A percentile compares a stretch with the other conserved stretches of the same genome.
Evolutionary conservation across 805 yeast genomes (phyloP).

Genomic region (Candida khao-thaluensis): DNA sequence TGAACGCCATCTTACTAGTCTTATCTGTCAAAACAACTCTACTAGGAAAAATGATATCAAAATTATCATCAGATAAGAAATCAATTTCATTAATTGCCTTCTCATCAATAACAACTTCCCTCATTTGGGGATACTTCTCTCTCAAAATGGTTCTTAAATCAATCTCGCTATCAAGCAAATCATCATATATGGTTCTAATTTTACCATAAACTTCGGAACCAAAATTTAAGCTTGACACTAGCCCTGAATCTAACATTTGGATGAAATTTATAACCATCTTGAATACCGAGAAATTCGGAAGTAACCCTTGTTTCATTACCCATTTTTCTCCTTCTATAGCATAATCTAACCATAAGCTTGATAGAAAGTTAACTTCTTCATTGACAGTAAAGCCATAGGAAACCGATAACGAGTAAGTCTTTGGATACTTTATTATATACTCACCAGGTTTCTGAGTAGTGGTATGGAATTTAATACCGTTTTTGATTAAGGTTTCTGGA

Average conservation of each 20-base stretch:
- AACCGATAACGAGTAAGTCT: slow-evolving; percentile 48
- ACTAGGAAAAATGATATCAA: slow-evolving; percentile 53
- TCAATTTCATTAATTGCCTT: slow-evolving; percentile 31
- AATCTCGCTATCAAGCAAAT: slow-evolving; percentile 43
- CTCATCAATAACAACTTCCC: slow-evolving; percentile 35
- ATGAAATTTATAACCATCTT: slow-evolving; percentile 49
- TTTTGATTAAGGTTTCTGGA: slow-evolving; percentile 45
- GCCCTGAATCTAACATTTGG: slow-evolving; percentile 36
- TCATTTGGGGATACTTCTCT: slow-evolving; percentile 22
- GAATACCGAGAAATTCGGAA: slow-evolving; percentile 55
- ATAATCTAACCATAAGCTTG: slow-evolving; percentile 52
- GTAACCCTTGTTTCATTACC: slow-evolving; percentile 45
- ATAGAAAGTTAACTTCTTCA: slow-evolving; percentile 59
- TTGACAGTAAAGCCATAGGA: slow-evolving; percentile 57
- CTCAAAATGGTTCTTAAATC: slow-evolving; percentile 36
- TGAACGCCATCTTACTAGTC: slow-evolving; percentile 30
- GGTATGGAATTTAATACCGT: slow-evolving; percentile 49
- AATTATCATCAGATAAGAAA: slow-evolving; percentile 52
- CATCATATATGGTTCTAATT: slow-evolving; percentile 33
- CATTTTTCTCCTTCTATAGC: slow-evolving; percentile 51
- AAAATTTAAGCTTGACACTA: slow-evolving; percentile 23
- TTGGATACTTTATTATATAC: slow-evolving; percentile 56
- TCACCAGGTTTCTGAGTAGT: slow-evolving; percentile 64
- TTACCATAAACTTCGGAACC: slow-evolving; percentile 34
- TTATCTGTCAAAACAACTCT: slow-evolving; percentile 41